A percentile compares a stretch with the other conserved stretches of the same genome.
phyloP scores from a whole-genome alignment of 148 eudicot genomes.

The Heliamphora exappendiculata region DNA sequence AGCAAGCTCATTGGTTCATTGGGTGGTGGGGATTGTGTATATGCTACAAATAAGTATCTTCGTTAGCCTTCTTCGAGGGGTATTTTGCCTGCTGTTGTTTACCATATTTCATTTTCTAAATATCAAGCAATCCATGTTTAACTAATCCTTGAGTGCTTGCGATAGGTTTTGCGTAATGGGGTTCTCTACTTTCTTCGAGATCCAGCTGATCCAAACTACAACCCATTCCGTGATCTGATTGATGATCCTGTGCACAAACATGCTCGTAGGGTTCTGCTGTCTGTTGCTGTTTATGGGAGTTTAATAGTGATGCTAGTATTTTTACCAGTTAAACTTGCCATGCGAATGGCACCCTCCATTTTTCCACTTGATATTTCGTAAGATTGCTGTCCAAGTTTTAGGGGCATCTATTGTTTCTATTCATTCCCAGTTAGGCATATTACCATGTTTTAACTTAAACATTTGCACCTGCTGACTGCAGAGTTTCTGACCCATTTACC shows the following conservation, averaged over 20 bases:
- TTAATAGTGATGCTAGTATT: constrained; percentile 91
- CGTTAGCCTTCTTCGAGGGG: constrained; percentile 98
- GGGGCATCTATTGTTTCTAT: not conserved
- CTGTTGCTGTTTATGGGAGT: constrained; percentile 88
- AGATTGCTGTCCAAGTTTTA: constrained; percentile 22
- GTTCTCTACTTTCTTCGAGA: constrained; percentile 96
- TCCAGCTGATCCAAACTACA: constrained; percentile 97
- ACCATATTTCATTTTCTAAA: constrained; percentile 1
- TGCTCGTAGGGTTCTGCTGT: constrained; percentile 88
- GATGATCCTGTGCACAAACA: constrained; percentile 98
- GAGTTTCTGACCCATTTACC: constrained; percentile 92
- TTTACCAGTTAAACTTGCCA: constrained; percentile 91
- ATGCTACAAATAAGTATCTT: constrained; percentile 94
- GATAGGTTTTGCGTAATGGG: constrained; percentile 82
- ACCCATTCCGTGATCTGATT: constrained; percentile 90
- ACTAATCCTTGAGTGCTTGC: constrained; percentile 10
- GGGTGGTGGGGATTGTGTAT: constrained; percentile 93
- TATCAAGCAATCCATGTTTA: not conserved
- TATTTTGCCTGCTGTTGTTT: constrained; percentile 1
- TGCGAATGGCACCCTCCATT: constrained; percentile 77
- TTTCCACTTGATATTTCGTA: constrained; percentile 97
- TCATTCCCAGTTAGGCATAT: not conserved
- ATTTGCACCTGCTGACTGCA: constrained; percentile 28
- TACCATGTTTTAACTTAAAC: constrained; percentile 4
- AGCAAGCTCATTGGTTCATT: constrained; percentile 87